Evolutionary conservation across 139 green algal species (phyloP), one percentile per base, ranked within the genome.

Genomic region (Chlamydomonas applanata): DNA sequence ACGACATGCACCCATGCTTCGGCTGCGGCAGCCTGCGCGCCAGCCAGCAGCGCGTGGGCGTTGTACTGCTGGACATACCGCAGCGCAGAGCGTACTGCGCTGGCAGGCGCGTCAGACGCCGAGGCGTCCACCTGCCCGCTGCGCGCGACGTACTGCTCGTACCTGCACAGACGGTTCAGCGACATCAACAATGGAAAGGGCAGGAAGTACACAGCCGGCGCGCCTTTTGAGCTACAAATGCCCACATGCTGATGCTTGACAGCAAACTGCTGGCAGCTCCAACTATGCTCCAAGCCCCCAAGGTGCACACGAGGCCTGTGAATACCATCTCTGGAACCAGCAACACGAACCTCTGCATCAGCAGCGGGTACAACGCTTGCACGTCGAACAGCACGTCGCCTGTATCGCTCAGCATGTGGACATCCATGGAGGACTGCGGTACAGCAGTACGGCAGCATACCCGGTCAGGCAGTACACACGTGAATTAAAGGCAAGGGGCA

Each of bases 61-160:
- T 95, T 95, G 79, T 81, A 79, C 13, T 77, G 69, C 77, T 85
- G 72, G 13, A 82, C 87, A 72, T 89, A 85, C 45, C 66, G 81
- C 63, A 90, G 75, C 29, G 74, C 85, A n/a, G 29, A 72, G 36
- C 69, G 72, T 30, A 83, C 83, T 3, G 86, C 88, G 35, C 79
- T 79, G 20, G 71, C 75, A 22, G 83, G 73, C 40, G 69, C 82
- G 34, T 83, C 82, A 2, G 29, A 60, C 1, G 71, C 71, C 24
- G 61, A 78, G 7, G 49, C 70, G 9, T 30, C 34, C 5, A 71
- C 69, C 64, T 78, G 77, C 30, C 79, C 79, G 30, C 46, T 61
- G 14, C 79, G 69, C 17, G 69, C 67, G 0, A 59, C 54, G 40
- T 78, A 85, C 69, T 76, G 63, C 53, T 85, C 79, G 25, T 81